Base-by-base conservation (phyloP, 1,284 basidiomycete species). In the Papiliotrema terrestris region DNA sequence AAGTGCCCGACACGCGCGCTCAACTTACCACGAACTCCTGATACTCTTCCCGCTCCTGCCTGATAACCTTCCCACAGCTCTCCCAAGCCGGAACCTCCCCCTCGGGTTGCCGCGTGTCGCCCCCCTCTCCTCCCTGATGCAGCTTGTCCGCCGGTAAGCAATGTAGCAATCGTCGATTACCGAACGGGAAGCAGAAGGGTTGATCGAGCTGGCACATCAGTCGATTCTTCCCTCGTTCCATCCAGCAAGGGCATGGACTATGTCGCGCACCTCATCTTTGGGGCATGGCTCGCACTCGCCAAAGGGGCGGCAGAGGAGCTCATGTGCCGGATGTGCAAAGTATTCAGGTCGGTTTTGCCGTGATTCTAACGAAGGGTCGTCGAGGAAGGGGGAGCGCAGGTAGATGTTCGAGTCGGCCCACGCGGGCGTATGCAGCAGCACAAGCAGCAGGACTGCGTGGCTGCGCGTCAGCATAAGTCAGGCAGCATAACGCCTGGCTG, bases 181-280 rank as follows among this genome's bases (percentile, higher is more conserved):
- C 91, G 68, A 91, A 94, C 6, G 91, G 91, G 68, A 89, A 84
- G 75, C 91, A 95, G 75, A 88, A 94, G 1, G 91, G 90, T 78
- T 92, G 83, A 62, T 85, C 78, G 23, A 89, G 80, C 91, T 93
- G 62, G 5, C 29, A 9, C 26, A 54, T 37, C 39, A 46, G 25
- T 42, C 9, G 8, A 44, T 5, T 41, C 26, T 39, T 35, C 46
- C 49, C 25, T 26, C 32, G 13, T 20, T 25, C 9, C 37, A 26
- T 49, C 9, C 48, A 15, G 15, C 22, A 22, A 42, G 23, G 41
- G 20, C 9, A 22, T n/a, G 45, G 37, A 42, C 51, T 39, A 35
- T 32, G 13, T n/a, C 11, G 82, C 86, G 61, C 70, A 92, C 91
- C 49, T 85, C 82, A 59, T 88, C 85, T 17, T 80, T 74, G 20